Conservation (phyloP, 176 grass and related monocot genomes). For the Eragrostis curvula region DNA sequence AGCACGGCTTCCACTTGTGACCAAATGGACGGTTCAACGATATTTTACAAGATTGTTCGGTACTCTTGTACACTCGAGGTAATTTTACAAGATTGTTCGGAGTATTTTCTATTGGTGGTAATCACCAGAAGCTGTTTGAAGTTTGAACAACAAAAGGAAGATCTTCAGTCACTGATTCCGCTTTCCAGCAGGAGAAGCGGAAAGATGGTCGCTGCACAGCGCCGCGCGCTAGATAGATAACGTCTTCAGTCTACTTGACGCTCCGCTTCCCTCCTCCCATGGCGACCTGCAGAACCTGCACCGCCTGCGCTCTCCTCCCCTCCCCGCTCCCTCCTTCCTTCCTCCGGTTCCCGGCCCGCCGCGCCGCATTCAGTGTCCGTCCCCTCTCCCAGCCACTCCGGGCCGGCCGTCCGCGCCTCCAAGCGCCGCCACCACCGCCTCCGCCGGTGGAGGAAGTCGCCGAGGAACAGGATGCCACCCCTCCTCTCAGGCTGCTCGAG, state of each 20-base stretch:
- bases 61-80: too few relatives aligned
- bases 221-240: constrained; percentile 23
- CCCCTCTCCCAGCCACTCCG: neutral
- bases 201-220: neutral
- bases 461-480: constrained; percentile 32
- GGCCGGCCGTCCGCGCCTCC: constrained; percentile 46
- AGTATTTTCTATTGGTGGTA: too few relatives aligned
- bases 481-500: constrained; percentile 62
- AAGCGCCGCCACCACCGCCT: constrained; percentile 27
- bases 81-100: too few relatives aligned
- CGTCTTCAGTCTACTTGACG: neutral
- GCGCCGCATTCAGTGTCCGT: neutral
- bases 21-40: too few relatives aligned
- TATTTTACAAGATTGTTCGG: too few relatives aligned
- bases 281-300: constrained; percentile 34
- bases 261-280: constrained; percentile 2
- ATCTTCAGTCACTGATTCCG: neutral
- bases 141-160: too few relatives aligned
- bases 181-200: neutral
- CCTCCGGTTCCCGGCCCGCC: neutral
- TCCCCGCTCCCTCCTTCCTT: neutral
- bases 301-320: constrained; percentile 18
- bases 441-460: neutral
- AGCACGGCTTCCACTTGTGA: too few relatives aligned
- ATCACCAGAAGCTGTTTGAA: too few relatives aligned